Evolutionary conservation across 345 rosid genomes (phyloP).

Genomic region (Eucalyptus dawsonii): DNA sequence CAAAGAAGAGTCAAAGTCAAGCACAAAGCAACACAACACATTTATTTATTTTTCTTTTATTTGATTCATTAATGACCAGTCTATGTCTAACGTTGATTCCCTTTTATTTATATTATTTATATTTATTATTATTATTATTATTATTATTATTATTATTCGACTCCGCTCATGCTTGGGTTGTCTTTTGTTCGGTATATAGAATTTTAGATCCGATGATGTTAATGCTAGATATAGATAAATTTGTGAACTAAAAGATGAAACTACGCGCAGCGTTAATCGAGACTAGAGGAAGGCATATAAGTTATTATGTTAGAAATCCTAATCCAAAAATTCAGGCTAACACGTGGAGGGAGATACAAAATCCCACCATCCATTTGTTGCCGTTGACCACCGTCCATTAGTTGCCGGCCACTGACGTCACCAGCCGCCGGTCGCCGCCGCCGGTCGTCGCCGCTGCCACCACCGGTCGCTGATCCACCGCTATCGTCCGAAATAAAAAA

Average conservation of each 20-base stretch:
- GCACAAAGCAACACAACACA: not conserved
- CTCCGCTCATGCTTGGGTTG: not conserved
- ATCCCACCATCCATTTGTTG: too few species aligned
- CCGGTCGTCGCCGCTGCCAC: too few species aligned
- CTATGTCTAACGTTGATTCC: not conserved
- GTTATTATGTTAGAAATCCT: fast-evolving
- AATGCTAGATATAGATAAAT: not conserved
- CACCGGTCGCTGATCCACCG: too few species aligned
- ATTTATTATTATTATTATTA: not conserved
- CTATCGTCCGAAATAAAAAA: too few species aligned
- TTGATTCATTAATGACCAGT: not conserved
- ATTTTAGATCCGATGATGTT: not conserved
- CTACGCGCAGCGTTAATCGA: fast-evolving
- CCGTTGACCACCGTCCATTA: too few species aligned
- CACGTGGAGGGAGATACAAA: not conserved
- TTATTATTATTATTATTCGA: not conserved
- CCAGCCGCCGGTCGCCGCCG: too few species aligned
- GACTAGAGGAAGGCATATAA: fast-evolving
- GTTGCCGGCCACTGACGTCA: too few species aligned
- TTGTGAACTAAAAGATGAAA: not conserved
- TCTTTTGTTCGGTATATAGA: not conserved
- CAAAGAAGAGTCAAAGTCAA: not conserved
- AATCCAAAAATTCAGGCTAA: not conserved
- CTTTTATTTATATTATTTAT: too few species aligned
- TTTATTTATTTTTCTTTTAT: not conserved